Evolutionary conservation across 2,329 filamentous ascomycete species (phyloP).

Genomic region (Epichloe festucae): DNA sequence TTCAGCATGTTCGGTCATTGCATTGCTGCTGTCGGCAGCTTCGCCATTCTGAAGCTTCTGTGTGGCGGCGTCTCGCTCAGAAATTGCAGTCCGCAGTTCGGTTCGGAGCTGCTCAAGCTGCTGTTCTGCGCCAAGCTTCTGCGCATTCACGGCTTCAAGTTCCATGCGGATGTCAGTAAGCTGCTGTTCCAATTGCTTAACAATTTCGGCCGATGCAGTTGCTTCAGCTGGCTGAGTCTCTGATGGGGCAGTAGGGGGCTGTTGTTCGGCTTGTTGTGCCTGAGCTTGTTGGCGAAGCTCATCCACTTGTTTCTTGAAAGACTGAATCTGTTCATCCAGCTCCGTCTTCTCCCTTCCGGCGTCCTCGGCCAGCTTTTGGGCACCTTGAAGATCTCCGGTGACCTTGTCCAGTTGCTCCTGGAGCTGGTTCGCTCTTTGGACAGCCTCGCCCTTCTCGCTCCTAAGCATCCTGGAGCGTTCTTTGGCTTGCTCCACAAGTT

Average conservation of each 20-base stretch:
- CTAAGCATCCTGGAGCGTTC: slow-evolving; percentile 42
- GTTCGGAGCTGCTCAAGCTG: slow-evolving; percentile 41
- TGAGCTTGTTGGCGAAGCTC: slow-evolving; percentile 24
- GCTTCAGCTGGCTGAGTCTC: slow-evolving; percentile 18
- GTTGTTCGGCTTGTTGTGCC: slow-evolving; percentile 14
- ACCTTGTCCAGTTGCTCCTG: slow-evolving; percentile 36
- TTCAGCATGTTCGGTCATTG: neutral
- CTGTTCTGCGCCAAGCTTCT: slow-evolving; percentile 56
- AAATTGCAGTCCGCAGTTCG: slow-evolving; percentile 49
- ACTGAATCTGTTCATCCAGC: slow-evolving; percentile 29
- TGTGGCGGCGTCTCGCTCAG: slow-evolving; percentile 51
- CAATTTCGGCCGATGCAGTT: slow-evolving; percentile 31
- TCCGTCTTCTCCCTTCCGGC: slow-evolving; percentile 20
- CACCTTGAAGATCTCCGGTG: slow-evolving; percentile 41
- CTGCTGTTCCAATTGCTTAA: slow-evolving; percentile 35
- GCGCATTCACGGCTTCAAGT: slow-evolving; percentile 49
- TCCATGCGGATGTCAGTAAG: slow-evolving; percentile 41
- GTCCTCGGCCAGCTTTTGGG: slow-evolving; percentile 24
- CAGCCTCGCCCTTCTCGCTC: slow-evolving; percentile 38
- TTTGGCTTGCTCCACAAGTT: slow-evolving; percentile 50
- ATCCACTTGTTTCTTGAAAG: slow-evolving; percentile 30
- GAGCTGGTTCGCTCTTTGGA: slow-evolving; percentile 38
- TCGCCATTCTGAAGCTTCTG: slow-evolving; percentile 22
- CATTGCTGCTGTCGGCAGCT: slow-evolving; percentile 6
- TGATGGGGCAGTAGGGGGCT: slow-evolving; percentile 3